Conservation (phyloP, 768 basidiomycete species). For the Boletus coccyginus region DNA sequence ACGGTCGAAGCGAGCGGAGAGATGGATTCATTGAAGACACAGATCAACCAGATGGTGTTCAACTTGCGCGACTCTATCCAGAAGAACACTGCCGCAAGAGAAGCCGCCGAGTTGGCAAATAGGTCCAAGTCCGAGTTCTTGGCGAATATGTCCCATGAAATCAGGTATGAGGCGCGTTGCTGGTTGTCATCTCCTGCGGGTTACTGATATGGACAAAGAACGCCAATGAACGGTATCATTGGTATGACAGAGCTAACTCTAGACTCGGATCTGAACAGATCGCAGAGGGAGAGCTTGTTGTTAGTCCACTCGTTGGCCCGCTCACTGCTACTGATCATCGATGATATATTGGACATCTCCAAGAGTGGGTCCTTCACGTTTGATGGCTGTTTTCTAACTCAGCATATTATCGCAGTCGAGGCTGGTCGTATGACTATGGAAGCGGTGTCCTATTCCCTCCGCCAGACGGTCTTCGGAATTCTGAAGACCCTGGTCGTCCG, state of each 20-base stretch:
- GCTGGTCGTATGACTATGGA: conserved; percentile 99
- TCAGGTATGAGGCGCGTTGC: conserved; percentile 58
- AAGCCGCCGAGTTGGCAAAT: conserved; percentile 98
- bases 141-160: conserved; percentile 98
- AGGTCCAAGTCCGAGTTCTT: conserved; percentile 96
- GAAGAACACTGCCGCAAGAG: conserved; percentile 97
- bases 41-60: conserved; percentile 99
- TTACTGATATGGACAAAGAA: conserved; percentile 47
- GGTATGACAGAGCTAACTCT: conserved; percentile 99
- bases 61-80: conserved; percentile 95
- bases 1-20: conserved; percentile 98
- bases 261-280: conserved; percentile 91
- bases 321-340: conserved; percentile 92
- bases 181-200: neutral
- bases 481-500: conserved; percentile 98
- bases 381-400: neutral
- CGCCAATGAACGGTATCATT: conserved; percentile 99
- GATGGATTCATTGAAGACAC: conserved; percentile 99
- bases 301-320: conserved; percentile 94
- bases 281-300: conserved; percentile 92
- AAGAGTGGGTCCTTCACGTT: conserved; percentile 74
- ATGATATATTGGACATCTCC: conserved; percentile 99
- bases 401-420: conserved; percentile 61
- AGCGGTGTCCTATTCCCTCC: conserved; percentile 94
- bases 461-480: conserved; percentile 96